Base-by-base conservation (phyloP, 2,329 filamentous ascomycete species). In the Elsinoe perseae region DNA sequence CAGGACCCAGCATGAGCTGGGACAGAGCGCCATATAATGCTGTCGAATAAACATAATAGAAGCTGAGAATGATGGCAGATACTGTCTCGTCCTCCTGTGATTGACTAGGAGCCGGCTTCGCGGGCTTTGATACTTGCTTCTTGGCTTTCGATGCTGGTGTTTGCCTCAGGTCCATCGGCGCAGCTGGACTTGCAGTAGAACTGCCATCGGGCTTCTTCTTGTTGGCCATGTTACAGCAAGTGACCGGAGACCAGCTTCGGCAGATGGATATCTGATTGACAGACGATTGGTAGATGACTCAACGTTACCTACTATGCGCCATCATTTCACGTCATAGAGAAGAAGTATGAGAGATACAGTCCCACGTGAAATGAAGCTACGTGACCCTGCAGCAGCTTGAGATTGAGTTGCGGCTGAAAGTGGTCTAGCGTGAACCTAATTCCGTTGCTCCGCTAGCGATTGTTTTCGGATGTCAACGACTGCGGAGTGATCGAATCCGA, bases 1-100 rank as follows among this genome's bases (percentile, higher is more conserved):
- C 86, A 1, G 93, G 93, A 18, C 89, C 87, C 30, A 97, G 77
- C 36, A 81, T 84, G 60, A 90, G 77, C 66, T 89, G 82, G 0
- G 87, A 92, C 57, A 86, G 80, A 60, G 84, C 53, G n/a, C 53
- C 40, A 36, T 46, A 23, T 10, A 56, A 42, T 18, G 53, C 52
- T 8, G 36, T 34, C 27, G 27, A 42, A 25, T 42, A 42, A 8
- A 54, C 38, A 44, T 54, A 43, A 18, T 36, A 52, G 12, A 52
- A 52, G 30, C 48, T 52, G 28, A 32, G 30, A 20, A 52, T 52
- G 48, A 52, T 38, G 5, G 48, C 30, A 8, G 48, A 52, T 2
- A 52, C 7, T 1, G 32, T 38, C 8, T 52, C 48, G 2, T 52
- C 48, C 20, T 52, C 48, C 3, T 14, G 30, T 7, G 25, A 27